These are phyloP conservation scores for Metschnikowia kunwiensis DNA, from an alignment of 805 yeast species.

Conservation along the genomic window DNA sequence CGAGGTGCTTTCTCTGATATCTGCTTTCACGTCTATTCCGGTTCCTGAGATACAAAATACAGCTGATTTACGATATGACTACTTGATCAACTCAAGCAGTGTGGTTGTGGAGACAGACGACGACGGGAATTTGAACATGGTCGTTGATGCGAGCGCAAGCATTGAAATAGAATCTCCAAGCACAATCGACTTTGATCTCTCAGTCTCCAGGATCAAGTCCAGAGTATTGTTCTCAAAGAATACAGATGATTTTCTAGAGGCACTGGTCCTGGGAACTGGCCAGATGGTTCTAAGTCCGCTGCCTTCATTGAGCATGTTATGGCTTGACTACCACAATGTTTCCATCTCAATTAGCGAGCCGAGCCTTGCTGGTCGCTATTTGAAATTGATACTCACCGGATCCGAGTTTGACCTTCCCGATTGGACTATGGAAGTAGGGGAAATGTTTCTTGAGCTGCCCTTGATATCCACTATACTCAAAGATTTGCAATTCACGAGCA, in stretches of 20 bases:
- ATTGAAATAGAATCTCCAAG: not conserved
- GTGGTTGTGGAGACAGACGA: not conserved
- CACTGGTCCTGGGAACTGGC: slow-evolving; percentile 2
- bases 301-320: slow-evolving; percentile 37
- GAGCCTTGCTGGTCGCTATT: slow-evolving; percentile 10
- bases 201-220: slow-evolving; percentile 1
- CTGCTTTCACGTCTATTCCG: not conserved
- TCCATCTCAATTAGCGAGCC: slow-evolving; percentile 42
- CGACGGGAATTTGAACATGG: slow-evolving; percentile 1
- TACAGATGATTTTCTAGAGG: slow-evolving; percentile 1
- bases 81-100: not conserved
- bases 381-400: slow-evolving; percentile 1
- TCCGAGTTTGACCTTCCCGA: not conserved
- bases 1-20: slow-evolving; percentile 14
- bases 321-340: slow-evolving; percentile 41
- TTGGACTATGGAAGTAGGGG: slow-evolving; percentile 6
- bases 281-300: not conserved
- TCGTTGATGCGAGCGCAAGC: slow-evolving; percentile 1
- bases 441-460: slow-evolving; percentile 6
- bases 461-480: slow-evolving; percentile 5
- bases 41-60: not conserved
- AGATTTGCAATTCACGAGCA: slow-evolving; percentile 1
- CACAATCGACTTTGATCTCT: not conserved
- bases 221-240: not conserved
- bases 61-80: not conserved